Evolutionary conservation across 2,329 filamentous ascomycete genomes (phyloP).

Genomic region (Scedosporium boydii): DNA sequence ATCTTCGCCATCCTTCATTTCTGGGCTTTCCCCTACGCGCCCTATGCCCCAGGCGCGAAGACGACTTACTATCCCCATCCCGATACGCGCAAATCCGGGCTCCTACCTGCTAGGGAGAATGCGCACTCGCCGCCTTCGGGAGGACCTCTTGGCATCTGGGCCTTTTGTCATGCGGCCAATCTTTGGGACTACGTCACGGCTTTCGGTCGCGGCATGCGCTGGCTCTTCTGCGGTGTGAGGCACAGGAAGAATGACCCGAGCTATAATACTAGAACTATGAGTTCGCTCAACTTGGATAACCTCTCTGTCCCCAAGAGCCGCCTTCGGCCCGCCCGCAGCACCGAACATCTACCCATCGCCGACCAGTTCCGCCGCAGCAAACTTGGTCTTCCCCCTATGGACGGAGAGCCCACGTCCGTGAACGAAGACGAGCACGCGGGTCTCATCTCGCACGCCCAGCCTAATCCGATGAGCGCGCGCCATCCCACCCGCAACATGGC

Average conservation of each 20-base stretch:
- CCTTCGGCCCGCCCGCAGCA: slow-evolving; percentile 20
- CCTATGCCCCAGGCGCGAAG: slow-evolving; percentile 46
- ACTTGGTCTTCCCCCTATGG: slow-evolving; percentile 15
- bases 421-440: slow-evolving; percentile 32
- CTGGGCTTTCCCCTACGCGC: slow-evolving; percentile 71
- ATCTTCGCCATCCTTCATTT: slow-evolving; percentile 69
- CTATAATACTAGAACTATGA: slow-evolving; percentile 30
- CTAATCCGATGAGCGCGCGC: slow-evolving; percentile 7
- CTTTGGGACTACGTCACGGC: slow-evolving; percentile 78
- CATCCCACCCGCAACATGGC: not conserved
- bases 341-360: slow-evolving; percentile 28
- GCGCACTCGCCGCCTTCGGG: slow-evolving; percentile 45
- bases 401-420: slow-evolving; percentile 22
- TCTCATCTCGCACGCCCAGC: slow-evolving; percentile 29
- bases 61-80: slow-evolving; percentile 37
- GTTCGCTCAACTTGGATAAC: slow-evolving; percentile 25
- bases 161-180: slow-evolving; percentile 64
- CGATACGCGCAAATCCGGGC: slow-evolving; percentile 28
- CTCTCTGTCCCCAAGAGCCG: slow-evolving; percentile 16
- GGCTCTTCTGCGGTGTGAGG: slow-evolving; percentile 68
- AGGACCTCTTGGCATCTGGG: slow-evolving; percentile 54
- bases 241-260: slow-evolving; percentile 43
- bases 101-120: slow-evolving; percentile 32
- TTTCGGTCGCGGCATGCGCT: slow-evolving; percentile 65
- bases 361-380: slow-evolving; percentile 26